phyloP scores from a whole-genome alignment of 371 early-diverging fungal genomes.

The Nematocida parisii region DNA sequence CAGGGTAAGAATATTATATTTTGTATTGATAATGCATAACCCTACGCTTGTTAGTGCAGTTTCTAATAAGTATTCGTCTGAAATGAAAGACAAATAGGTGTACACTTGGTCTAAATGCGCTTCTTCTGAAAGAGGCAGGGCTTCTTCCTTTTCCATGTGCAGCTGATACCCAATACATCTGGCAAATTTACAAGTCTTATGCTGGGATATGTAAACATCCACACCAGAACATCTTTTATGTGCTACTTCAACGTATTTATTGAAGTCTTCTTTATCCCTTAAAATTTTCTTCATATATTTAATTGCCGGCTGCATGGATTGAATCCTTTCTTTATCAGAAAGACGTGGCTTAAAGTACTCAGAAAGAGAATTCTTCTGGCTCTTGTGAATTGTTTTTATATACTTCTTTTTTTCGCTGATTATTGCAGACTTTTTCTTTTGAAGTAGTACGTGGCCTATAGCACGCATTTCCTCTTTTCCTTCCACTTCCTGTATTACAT shows the following conservation, averaged over 20 bases:
- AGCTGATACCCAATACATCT: slow-evolving; percentile 13
- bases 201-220: background rate
- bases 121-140: background rate
- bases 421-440: slow-evolving; percentile 5
- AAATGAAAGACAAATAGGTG: slow-evolving; percentile 22
- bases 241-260: background rate
- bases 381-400: slow-evolving; percentile 10
- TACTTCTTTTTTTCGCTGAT: background rate
- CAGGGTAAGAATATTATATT: slow-evolving; percentile 32
- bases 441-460: slow-evolving; percentile 1
- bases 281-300: background rate
- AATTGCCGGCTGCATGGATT: background rate
- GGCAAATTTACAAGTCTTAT: background rate
- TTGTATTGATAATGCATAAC: slow-evolving; percentile 8
- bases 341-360: background rate
- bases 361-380: background rate
- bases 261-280: background rate
- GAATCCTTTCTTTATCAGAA: background rate
- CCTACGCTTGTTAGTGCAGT: slow-evolving; percentile 11
- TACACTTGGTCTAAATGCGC: background rate
- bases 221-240: background rate
- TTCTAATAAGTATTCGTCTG: slow-evolving; percentile 49
- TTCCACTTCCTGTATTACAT: background rate
- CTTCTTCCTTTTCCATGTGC: background rate
- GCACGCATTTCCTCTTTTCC: background rate